Evolutionary conservation across 768 basidiomycete genomes (phyloP).

Genomic region (Phylloporus rhodoxanthus): DNA sequence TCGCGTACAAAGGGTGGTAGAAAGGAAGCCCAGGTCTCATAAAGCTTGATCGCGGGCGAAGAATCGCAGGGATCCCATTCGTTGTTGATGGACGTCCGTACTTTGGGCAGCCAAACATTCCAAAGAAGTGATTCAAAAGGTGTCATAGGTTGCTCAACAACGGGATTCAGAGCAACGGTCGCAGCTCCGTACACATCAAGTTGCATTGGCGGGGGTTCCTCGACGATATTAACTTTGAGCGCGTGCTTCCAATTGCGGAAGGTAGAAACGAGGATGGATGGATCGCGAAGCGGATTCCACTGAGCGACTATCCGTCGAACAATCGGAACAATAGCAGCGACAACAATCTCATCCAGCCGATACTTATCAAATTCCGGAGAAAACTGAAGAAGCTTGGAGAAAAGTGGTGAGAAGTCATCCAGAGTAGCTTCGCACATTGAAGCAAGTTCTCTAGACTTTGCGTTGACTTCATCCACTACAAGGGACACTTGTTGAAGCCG

Average conservation of each 20-base stretch:
- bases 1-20: constrained; percentile 89
- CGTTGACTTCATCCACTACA: constrained; percentile 65
- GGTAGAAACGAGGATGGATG: constrained; percentile 53
- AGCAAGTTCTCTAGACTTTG: constrained; percentile 57
- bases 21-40: constrained; percentile 83
- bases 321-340: constrained; percentile 83
- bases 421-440: constrained; percentile 67
- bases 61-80: constrained; percentile 80
- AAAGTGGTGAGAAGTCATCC: constrained; percentile 64
- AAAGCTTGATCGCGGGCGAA: constrained; percentile 70
- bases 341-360: constrained; percentile 83
- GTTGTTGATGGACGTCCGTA: constrained; percentile 92
- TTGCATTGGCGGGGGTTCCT: constrained; percentile 40
- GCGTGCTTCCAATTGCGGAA: constrained; percentile 68
- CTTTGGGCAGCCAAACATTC: constrained; percentile 92
- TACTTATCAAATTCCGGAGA: constrained; percentile 71
- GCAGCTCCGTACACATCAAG: constrained; percentile 56
- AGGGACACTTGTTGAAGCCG: constrained; percentile 73
- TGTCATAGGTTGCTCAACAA: constrained; percentile 69
- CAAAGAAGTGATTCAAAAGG: constrained; percentile 92
- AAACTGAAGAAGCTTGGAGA: constrained; percentile 72
- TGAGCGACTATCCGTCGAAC: constrained; percentile 63
- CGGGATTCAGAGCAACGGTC: constrained; percentile 26
- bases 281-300: constrained; percentile 85
- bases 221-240: constrained; percentile 50